phyloP scores from a whole-genome alignment of 2,329 filamentous ascomycete genomes.

The Metarhizium humberi region DNA sequence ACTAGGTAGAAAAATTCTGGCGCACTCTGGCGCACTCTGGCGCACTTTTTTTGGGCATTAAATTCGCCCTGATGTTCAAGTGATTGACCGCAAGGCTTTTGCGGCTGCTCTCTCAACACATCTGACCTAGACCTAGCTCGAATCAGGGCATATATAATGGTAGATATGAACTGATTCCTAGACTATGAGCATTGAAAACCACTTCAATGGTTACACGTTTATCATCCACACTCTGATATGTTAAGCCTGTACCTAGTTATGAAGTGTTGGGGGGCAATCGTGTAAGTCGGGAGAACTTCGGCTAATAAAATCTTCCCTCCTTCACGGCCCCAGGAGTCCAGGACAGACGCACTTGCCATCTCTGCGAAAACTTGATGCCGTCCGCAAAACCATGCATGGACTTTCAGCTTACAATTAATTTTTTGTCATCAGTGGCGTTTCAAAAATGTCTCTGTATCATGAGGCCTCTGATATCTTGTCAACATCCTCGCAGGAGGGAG shows the following conservation, averaged over 20 bases:
- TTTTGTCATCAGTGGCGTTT: background rate
- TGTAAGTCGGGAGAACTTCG: constrained; percentile 10
- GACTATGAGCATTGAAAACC: no score
- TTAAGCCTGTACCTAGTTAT: no score
- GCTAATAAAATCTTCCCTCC: constrained; percentile 4
- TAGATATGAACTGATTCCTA: no score
- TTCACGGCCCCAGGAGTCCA: background rate
- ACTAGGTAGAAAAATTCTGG: background rate
- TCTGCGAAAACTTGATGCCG: background rate
- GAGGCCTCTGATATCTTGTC: constrained; percentile 73
- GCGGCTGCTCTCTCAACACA: no score
- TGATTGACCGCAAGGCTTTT: no score
- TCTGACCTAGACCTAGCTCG: no score
- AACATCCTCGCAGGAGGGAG: constrained; percentile 44
- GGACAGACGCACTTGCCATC: background rate
- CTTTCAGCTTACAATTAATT: background rate
- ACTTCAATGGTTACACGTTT: no score
- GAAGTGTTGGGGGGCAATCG: background rate
- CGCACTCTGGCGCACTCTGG: background rate
- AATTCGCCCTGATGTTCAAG: no score
- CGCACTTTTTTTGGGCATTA: no score
- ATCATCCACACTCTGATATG: no score
- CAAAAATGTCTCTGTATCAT: constrained; percentile 82
- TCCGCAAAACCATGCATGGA: background rate
- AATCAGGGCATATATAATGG: no score